Conservation (phyloP, 805 yeast genomes). For the Myxozyma kluyveri region DNA sequence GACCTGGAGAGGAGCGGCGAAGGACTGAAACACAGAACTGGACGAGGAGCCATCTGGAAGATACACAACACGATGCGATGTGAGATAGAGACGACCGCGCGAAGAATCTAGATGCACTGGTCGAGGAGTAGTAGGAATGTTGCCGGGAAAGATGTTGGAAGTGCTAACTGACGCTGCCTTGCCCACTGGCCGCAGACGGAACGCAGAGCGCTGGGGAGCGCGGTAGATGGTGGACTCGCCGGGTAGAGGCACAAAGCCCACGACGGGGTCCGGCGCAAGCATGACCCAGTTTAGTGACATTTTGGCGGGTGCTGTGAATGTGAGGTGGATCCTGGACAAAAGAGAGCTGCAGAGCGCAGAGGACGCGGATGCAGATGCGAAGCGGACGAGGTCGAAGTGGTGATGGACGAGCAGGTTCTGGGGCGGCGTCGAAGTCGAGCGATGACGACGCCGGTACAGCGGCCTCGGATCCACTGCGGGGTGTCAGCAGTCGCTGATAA, state of each 20-base stretch:
- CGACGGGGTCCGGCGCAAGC: constrained; percentile 19
- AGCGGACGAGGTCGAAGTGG: not conserved
- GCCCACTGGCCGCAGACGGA: constrained; percentile 16
- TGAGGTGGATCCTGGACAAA: not conserved
- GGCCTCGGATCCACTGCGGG: too few species aligned
- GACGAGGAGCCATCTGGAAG: constrained; percentile 23
- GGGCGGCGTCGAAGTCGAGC: too few species aligned
- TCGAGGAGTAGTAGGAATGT: constrained; percentile 3
- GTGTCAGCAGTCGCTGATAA: too few species aligned
- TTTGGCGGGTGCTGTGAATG: not conserved
- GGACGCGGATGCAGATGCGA: not conserved
- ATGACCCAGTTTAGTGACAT: constrained; percentile 35
- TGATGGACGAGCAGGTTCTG: not conserved
- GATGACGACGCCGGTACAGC: too few species aligned
- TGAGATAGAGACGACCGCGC: constrained; percentile 28
- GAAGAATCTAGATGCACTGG: constrained; percentile 17
- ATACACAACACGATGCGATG: constrained; percentile 31
- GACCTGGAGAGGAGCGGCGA: constrained; percentile 27
- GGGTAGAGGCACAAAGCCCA: constrained; percentile 29
- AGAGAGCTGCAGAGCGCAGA: not conserved
- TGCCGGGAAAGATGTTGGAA: constrained; percentile 15
- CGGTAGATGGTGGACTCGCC: constrained; percentile 18
- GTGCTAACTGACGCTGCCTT: constrained; percentile 1
- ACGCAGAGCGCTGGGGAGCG: constrained; percentile 23
- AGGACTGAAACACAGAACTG: constrained; percentile 21